Conservation (phyloP, 768 basidiomycete genomes). For the Termitomyces sp. region DNA sequence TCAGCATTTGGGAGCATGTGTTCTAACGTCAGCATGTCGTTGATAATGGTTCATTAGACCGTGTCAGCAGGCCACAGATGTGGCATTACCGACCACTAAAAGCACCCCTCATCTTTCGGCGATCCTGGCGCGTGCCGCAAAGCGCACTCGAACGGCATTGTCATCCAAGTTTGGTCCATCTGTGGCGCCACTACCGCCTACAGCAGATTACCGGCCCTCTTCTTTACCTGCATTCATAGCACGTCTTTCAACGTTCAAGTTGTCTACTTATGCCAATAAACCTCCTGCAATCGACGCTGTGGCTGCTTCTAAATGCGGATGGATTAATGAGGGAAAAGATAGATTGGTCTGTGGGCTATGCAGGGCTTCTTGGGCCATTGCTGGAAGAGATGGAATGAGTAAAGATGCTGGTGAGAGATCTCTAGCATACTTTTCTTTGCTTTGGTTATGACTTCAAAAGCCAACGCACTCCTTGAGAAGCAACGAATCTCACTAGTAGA, state of each 20-base stretch:
- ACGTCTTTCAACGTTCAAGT: conserved; percentile 72
- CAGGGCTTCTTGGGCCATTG: conserved; percentile 68
- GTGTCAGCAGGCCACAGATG: conserved; percentile 2
- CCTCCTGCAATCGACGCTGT: conserved; percentile 70
- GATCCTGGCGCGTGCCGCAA: conserved; percentile 62
- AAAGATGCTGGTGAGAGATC: conserved; percentile 68
- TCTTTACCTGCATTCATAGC: conserved; percentile 68
- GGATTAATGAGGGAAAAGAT: conserved; percentile 82
- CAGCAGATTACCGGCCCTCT: conserved; percentile 69
- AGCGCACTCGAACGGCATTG: conserved; percentile 45
- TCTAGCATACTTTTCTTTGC: conserved; percentile 16
- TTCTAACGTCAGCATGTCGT: neutral
- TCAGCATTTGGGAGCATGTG: conserved; percentile 5
- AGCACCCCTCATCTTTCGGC: conserved; percentile 66
- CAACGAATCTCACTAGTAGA: conserved; percentile 61
- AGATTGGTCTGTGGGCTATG: conserved; percentile 72
- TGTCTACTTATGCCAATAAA: conserved; percentile 78
- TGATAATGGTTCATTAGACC: neutral
- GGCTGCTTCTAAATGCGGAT: conserved; percentile 77
- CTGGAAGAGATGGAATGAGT: conserved; percentile 61
- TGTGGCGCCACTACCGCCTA: conserved; percentile 20
- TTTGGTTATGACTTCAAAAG: conserved; percentile 27
- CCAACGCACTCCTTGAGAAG: conserved; percentile 67
- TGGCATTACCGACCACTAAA: conserved; percentile 34
- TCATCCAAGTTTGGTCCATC: conserved; percentile 36